A percentile compares a stretch with the other conserved stretches of the same genome.
phyloP scores from a whole-genome alignment of 305 asterid genomes.

The Plantago rigida region DNA sequence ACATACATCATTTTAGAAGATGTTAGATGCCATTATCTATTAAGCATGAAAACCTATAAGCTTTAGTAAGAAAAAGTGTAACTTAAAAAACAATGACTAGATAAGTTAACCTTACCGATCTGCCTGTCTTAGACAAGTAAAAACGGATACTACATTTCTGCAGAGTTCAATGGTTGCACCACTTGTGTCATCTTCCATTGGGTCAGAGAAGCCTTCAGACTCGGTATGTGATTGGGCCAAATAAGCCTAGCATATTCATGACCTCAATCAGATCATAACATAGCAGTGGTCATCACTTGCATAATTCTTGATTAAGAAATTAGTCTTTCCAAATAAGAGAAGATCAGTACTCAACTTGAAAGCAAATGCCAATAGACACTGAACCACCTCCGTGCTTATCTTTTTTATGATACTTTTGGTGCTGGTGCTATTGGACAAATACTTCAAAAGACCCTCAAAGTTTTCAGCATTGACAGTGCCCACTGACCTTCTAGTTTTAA shows the following conservation, averaged over 20 bases:
- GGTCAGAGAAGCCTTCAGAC: slow-evolving; percentile 32
- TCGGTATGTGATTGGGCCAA: slow-evolving; percentile 38
- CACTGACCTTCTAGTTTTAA: slow-evolving; percentile 61
- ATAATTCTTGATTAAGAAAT: too few relatives aligned
- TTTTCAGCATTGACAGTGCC: slow-evolving; percentile 30
- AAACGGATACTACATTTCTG: slow-evolving; percentile 49
- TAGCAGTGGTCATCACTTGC: not conserved
- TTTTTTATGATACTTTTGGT: slow-evolving; percentile 52
- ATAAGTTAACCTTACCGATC: slow-evolving; percentile 45
- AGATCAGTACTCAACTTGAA: slow-evolving; percentile 48
- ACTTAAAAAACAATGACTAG: not conserved
- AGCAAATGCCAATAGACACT: slow-evolving; percentile 67
- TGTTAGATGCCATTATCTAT: not conserved
- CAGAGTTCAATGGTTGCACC: slow-evolving; percentile 44
- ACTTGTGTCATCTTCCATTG: slow-evolving; percentile 34
- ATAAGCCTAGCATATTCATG: slow-evolving; percentile 48
- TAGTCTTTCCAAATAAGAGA: slow-evolving; percentile 12
- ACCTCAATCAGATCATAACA: slow-evolving; percentile 6
- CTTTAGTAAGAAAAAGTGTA: not conserved
- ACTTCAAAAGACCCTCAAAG: slow-evolving; percentile 58
- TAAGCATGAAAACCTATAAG: not conserved
- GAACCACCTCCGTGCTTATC: slow-evolving; percentile 53
- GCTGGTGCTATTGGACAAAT: slow-evolving; percentile 48
- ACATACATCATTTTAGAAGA: not conserved
- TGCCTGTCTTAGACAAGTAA: slow-evolving; percentile 53